phyloP scores from a whole-genome alignment of 768 basidiomycete genomes.

The Xanthoconium stramineum region DNA sequence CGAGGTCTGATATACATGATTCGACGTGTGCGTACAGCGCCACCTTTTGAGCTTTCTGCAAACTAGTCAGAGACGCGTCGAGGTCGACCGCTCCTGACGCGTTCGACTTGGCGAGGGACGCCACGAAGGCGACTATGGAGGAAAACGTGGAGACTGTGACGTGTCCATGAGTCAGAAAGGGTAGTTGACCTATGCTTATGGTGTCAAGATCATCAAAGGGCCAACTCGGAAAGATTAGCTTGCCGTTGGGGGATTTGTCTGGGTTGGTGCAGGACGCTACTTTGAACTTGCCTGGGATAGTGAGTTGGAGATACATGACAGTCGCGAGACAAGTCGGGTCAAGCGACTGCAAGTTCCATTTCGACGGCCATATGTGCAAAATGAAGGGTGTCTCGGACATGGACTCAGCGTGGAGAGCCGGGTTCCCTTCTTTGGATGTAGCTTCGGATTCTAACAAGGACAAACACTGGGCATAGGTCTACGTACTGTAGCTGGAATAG shows the following conservation, averaged over 20 bases:
- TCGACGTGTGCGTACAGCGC: constrained; percentile 70
- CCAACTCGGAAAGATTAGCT: constrained; percentile 16
- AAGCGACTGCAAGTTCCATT: constrained; percentile 62
- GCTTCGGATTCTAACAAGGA: constrained; percentile 14
- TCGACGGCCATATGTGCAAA: constrained; percentile 69
- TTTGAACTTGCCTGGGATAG: constrained; percentile 64
- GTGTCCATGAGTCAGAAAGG: constrained; percentile 62
- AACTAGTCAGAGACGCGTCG: constrained; percentile 44
- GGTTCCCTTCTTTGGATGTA: not conserved
- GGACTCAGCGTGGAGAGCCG: not conserved
- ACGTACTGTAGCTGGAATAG: too few species aligned
- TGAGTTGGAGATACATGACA: constrained; percentile 63
- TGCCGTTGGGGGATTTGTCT: constrained; percentile 71
- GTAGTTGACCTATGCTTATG: constrained; percentile 58
- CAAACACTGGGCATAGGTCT: constrained; percentile 6
- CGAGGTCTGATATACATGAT: constrained; percentile 62
- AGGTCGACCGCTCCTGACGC: constrained; percentile 38
- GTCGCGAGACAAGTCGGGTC: constrained; percentile 66
- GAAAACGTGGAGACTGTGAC: constrained; percentile 48
- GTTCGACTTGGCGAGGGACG: constrained; percentile 39
- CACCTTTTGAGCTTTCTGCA: constrained; percentile 49
- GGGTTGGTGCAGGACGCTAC: constrained; percentile 63
- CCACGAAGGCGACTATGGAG: constrained; percentile 65
- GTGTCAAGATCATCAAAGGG: not conserved
- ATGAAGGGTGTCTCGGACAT: constrained; percentile 23